phyloP scores from a whole-genome alignment of 2,329 filamentous ascomycete species.

The Elsinoe necatrix region DNA sequence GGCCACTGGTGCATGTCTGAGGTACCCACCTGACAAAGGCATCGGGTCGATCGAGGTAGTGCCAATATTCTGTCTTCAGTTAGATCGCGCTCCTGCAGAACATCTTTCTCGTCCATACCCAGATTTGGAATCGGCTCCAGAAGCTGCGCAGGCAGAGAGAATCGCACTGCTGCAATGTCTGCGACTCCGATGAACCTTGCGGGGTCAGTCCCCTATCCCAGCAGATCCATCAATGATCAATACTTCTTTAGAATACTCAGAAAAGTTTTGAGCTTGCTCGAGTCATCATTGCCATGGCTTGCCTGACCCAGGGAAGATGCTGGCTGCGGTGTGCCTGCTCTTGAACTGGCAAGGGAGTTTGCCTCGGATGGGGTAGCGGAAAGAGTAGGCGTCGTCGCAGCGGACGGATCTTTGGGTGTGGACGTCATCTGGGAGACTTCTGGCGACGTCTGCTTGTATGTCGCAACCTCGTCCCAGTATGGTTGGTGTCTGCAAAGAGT shows the following conservation, averaged over 20 bases:
- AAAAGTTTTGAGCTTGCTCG: conserved; percentile 83
- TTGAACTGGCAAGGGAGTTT: conserved; percentile 30
- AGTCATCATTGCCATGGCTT: conserved; percentile 56
- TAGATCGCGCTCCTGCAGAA: not conserved
- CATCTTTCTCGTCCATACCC: conserved; percentile 36
- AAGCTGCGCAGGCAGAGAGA: conserved; percentile 90
- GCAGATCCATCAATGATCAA: conserved; percentile 28
- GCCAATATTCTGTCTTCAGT: conserved; percentile 74
- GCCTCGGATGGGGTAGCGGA: conserved; percentile 25
- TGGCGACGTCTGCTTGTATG: not conserved
- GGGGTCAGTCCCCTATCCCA: conserved; percentile 13
- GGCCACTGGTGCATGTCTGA: not conserved
- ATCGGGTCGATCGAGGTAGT: conserved; percentile 90
- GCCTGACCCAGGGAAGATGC: conserved; percentile 33
- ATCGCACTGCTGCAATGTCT: conserved; percentile 90
- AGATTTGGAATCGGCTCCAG: conserved; percentile 94
- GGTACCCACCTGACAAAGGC: conserved; percentile 60
- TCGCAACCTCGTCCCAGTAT: not conserved
- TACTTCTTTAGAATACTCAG: conserved; percentile 81
- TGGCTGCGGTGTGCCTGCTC: conserved; percentile 24
- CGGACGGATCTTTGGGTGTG: conserved; percentile 14
- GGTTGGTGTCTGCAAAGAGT: not conserved
- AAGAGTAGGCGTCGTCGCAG: conserved; percentile 4
- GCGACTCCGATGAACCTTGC: conserved; percentile 86
- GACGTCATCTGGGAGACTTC: conserved; percentile 2